A percentile compares a stretch with the other conserved stretches of the same genome.
Conservation (phyloP, 2,329 filamentous ascomycete genomes). For the Ophiostoma montium region DNA sequence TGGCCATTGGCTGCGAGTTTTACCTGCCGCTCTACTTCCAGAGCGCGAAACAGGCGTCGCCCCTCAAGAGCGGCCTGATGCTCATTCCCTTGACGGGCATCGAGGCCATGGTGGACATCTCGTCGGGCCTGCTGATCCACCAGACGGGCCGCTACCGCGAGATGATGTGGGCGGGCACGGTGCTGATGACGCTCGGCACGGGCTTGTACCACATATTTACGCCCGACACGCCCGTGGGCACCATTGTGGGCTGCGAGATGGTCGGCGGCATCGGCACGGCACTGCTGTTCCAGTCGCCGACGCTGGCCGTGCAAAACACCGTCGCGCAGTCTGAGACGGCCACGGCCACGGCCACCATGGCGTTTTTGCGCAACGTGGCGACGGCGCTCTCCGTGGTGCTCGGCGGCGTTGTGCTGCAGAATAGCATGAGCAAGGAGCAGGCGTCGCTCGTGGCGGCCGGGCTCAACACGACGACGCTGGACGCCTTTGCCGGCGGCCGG, state of each 20-base stretch:
- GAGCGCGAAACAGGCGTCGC: slow-evolving; percentile 30
- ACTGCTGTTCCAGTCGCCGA: slow-evolving; percentile 42
- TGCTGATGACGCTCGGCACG: slow-evolving; percentile 39
- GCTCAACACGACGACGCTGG: slow-evolving; percentile 8
- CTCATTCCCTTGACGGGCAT: slow-evolving; percentile 37
- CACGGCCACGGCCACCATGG: slow-evolving; percentile 42
- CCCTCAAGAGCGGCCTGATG: slow-evolving; percentile 35
- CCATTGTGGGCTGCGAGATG: slow-evolving; percentile 35
- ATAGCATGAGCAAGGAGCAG: slow-evolving; percentile 42
- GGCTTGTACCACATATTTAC: slow-evolving; percentile 39
- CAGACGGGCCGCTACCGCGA: slow-evolving; percentile 41
- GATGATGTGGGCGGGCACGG: slow-evolving; percentile 33
- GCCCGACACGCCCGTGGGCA: slow-evolving; percentile 27
- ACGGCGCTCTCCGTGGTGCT: slow-evolving; percentile 56
- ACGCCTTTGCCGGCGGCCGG: slow-evolving; percentile 35
- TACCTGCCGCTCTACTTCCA: slow-evolving; percentile 34
- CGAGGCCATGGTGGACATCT: slow-evolving; percentile 29
- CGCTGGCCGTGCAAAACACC: slow-evolving; percentile 45
- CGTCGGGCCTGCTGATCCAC: slow-evolving; percentile 31
- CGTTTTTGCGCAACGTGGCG: slow-evolving; percentile 44
- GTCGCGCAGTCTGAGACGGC: slow-evolving; percentile 42
- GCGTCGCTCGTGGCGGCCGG: slow-evolving; percentile 22
- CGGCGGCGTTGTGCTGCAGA: slow-evolving; percentile 68
- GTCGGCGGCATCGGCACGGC: slow-evolving; percentile 44
- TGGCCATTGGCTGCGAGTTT: slow-evolving; percentile 35